phyloP scores from a whole-genome alignment of 2,329 filamentous ascomycete genomes.

The Xylariaceae sp. region DNA sequence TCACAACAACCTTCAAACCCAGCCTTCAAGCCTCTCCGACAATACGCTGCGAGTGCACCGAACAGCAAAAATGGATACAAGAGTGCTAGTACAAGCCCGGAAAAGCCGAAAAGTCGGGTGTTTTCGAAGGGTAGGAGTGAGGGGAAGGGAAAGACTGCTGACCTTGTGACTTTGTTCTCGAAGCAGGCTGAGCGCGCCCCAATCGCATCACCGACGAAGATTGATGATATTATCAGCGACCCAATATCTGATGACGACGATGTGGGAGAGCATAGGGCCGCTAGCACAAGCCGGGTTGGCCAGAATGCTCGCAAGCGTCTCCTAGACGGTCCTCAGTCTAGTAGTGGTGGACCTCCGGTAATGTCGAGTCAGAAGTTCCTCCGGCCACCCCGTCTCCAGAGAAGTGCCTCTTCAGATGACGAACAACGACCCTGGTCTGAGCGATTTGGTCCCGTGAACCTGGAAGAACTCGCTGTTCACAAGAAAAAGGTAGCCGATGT shows the following conservation, averaged over 20 bases:
- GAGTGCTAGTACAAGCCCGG: conserved; percentile 50
- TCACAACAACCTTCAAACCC: conserved; percentile 30
- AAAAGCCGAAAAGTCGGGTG: conserved; percentile 41
- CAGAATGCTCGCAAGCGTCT: conserved; percentile 58
- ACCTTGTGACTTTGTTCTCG: conserved; percentile 63
- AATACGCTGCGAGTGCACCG: conserved; percentile 29
- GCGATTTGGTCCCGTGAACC: conserved; percentile 71
- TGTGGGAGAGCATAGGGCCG: conserved; percentile 53
- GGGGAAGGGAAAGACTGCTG: conserved; percentile 57
- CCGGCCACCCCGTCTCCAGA: conserved; percentile 42
- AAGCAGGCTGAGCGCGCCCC: conserved; percentile 58
- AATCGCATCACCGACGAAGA: conserved; percentile 36
- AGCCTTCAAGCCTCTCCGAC: conserved; percentile 31
- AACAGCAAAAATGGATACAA: conserved; percentile 33
- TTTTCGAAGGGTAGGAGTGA: conserved; percentile 42
- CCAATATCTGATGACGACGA: conserved; percentile 65
- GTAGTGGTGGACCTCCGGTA: conserved; percentile 20
- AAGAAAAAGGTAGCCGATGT: conserved; percentile 93
- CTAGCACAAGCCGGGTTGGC: conserved; percentile 57
- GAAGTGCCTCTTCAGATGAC: conserved; percentile 42
- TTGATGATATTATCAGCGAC: conserved; percentile 57
- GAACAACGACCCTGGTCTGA: conserved; percentile 85
- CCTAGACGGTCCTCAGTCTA: conserved; percentile 40
- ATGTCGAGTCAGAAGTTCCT: conserved; percentile 56
- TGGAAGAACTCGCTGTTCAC: conserved; percentile 90